Conservation (phyloP, 768 basidiomycete species). For the Termitomyces eurrhizus region DNA sequence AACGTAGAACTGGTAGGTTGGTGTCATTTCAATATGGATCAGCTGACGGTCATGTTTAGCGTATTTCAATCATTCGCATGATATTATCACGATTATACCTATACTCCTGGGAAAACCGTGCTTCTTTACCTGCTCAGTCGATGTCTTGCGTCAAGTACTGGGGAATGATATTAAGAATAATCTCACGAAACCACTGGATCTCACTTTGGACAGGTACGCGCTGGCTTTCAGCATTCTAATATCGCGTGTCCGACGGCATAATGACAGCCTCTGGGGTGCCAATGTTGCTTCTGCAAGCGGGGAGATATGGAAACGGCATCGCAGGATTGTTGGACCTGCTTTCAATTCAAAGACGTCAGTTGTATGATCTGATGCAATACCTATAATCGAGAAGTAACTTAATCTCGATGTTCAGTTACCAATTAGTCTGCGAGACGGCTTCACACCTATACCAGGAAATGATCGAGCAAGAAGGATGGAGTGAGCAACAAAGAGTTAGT, state of each 20-base stretch:
- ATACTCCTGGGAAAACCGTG: constrained; percentile 13
- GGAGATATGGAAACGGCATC: constrained; percentile 30
- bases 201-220: constrained; percentile 4
- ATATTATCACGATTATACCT: constrained; percentile 23
- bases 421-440: constrained; percentile 26
- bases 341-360: constrained; percentile 25
- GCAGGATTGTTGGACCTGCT: constrained; percentile 29
- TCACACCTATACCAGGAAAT: constrained; percentile 24
- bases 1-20: constrained; percentile 7
- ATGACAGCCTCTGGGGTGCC: constrained; percentile 26
- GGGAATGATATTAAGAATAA: constrained; percentile 13
- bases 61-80: constrained; percentile 21
- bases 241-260: background rate
- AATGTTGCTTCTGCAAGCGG: constrained; percentile 30
- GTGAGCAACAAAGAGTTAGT: constrained; percentile 7
- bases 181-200: constrained; percentile 13
- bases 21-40: background rate
- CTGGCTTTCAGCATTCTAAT: background rate
- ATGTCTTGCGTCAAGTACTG: constrained; percentile 22
- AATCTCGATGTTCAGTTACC: constrained; percentile 15
- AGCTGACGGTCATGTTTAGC: constrained; percentile 8
- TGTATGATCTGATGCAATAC: too few species aligned
- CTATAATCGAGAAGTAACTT: too few species aligned
- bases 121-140: constrained; percentile 20
- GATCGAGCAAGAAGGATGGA: constrained; percentile 23